Base-by-base conservation (phyloP, 352 stramenopile species). In the Globisporangium recalcitrans region DNA sequence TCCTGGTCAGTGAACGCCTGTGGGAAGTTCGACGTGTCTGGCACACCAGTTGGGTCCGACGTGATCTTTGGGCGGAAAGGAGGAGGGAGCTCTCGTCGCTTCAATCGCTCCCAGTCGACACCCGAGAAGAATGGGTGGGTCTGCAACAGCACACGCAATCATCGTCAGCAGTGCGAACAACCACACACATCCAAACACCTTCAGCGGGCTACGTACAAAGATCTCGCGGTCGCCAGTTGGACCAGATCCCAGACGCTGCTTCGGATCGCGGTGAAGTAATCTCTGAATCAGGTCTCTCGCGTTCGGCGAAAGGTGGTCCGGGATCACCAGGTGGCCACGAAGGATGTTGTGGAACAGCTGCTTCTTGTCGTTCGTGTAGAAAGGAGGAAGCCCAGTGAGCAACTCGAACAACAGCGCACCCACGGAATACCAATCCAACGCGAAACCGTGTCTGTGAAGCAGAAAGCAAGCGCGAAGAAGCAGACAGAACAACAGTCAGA, bases 331-430 rank as follows among this genome's bases (percentile, higher is more conserved):
- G 62, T 95, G 80, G 9, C 85, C 83, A 56, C 82, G 85, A 2
- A 95, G 66, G 64, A 95, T 95, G 71, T 95, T 95, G 77, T 95
- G 85, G 69, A 95, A 95, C n/a, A 95, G 66, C 62, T 93, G 83
- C 62, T 95, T 93, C 75, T 93, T 91, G 68, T 93, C 83, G 67
- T 93, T 93, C 60, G 82, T 91, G 74, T 92, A 94, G 64, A 91
- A 94, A 38, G 85, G 85, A n/a, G 85, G 82, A 6, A 92, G 71
- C 27, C 85, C 82, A n/a, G 85, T 94, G 13, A 94, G 70, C 46
- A 94, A 51, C 70, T 94, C 85, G 63, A 91, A 92, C 19, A 90
- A 64, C 46, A 94, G 64, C 1, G 83, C 83, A 51, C 85, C 85
- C 5, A 95, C 82, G 16, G 80, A 90, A 58, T 92, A 95, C 85